phyloP scores from a whole-genome alignment of 352 stramenopile genomes.

The Globisporangium solare region DNA sequence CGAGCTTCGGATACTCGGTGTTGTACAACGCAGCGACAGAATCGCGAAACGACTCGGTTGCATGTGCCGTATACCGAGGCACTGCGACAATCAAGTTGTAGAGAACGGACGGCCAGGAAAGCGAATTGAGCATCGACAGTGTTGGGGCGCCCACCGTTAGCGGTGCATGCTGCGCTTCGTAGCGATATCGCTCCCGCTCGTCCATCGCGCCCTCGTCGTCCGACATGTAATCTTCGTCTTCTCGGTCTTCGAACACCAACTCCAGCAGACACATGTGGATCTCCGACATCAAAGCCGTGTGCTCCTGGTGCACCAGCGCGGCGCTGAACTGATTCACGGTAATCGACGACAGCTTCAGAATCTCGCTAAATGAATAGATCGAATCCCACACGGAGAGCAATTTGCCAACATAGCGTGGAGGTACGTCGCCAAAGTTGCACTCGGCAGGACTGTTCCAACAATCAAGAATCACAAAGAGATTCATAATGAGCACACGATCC shows the following conservation, averaged over 20 bases:
- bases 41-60: slow-evolving; percentile 30
- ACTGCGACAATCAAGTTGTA: slow-evolving; percentile 63
- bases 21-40: slow-evolving; percentile 41
- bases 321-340: slow-evolving; percentile 60
- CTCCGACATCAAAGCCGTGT: slow-evolving; percentile 58
- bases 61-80: slow-evolving; percentile 54
- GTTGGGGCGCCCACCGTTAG: slow-evolving; percentile 77
- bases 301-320: slow-evolving; percentile 36
- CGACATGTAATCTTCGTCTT: slow-evolving; percentile 84
- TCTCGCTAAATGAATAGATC: slow-evolving; percentile 63
- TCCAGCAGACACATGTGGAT: slow-evolving; percentile 86
- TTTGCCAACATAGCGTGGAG: slow-evolving; percentile 36
- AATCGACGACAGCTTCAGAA: slow-evolving; percentile 57
- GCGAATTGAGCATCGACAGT: slow-evolving; percentile 69
- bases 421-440: slow-evolving; percentile 57
- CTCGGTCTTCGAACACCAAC: slow-evolving; percentile 72
- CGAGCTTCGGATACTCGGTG: slow-evolving; percentile 50
- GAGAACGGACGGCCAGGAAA: slow-evolving; percentile 79
- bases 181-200: slow-evolving; percentile 73
- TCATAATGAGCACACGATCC: background rate
- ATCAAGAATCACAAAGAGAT: background rate
- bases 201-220: slow-evolving; percentile 82
- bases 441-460: slow-evolving; percentile 28
- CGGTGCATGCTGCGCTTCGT: slow-evolving; percentile 74
- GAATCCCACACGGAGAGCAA: slow-evolving; percentile 77